phyloP scores from a whole-genome alignment of 352 stramenopile genomes.

The Phytopythium mirpurense region DNA sequence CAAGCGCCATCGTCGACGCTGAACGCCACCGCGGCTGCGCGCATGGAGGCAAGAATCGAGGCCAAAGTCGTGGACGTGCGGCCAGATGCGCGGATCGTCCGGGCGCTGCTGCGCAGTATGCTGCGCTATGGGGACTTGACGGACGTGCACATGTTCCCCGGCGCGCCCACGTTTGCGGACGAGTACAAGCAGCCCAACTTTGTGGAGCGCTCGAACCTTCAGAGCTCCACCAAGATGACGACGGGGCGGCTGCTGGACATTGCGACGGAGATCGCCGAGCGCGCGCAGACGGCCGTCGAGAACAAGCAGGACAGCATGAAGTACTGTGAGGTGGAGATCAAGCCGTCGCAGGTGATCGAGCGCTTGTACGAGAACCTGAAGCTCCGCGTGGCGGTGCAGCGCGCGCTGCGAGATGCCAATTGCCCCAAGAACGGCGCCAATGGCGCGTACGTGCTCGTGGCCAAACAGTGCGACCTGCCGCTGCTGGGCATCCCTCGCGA shows the following conservation, averaged over 20 bases:
- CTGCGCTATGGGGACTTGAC: constrained; percentile 77
- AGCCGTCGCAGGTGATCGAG: constrained; percentile 69
- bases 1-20: background rate
- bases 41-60: constrained; percentile 43
- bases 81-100: constrained; percentile 63
- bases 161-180: constrained; percentile 57
- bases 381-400: constrained; percentile 76
- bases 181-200: constrained; percentile 78
- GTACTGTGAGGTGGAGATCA: constrained; percentile 71
- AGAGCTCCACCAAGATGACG: constrained; percentile 41
- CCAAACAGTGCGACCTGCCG: constrained; percentile 60
- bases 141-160: constrained; percentile 54
- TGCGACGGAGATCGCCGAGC: constrained; percentile 59
- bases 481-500: constrained; percentile 61
- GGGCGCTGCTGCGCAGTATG: constrained; percentile 60
- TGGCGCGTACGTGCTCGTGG: constrained; percentile 68
- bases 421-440: constrained; percentile 39
- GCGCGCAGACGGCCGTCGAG: constrained; percentile 45
- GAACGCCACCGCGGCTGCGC: constrained; percentile 13
- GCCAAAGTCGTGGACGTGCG: constrained; percentile 30
- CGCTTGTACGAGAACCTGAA: constrained; percentile 85
- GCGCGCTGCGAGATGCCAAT: constrained; percentile 42
- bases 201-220: constrained; percentile 59
- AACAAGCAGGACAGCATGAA: constrained; percentile 73
- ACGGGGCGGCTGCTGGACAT: constrained; percentile 50